Base-by-base conservation (phyloP, 2,329 filamentous ascomycete genomes). In the Aureobasidium sp. region DNA sequence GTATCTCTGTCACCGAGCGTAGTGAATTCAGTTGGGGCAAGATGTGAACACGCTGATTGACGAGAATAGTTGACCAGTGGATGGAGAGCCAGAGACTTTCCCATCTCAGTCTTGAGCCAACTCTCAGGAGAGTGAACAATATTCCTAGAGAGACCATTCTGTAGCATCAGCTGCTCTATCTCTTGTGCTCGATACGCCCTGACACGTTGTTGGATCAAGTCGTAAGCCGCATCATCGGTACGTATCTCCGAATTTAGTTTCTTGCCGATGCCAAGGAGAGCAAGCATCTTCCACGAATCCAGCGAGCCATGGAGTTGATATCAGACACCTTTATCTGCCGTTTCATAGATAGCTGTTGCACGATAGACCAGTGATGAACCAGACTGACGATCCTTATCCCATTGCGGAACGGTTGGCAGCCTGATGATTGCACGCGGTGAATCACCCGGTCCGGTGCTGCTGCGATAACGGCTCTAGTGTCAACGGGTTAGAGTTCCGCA, bases 301-400 rank as follows among this genome's bases (percentile, higher is more conserved):
- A 87, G 75, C 0, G 81, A 85, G 7, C 85, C 85, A 62, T 87
- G 83, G 0, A 87, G 75, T 15, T 82, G 83, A 70, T 84, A 87
- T 81, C 82, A 85, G 0, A 80, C 78, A 0, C 48, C 48, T 16
- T 51, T 77, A 40, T 82, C 74, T n/a, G 77, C 80, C 0, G 85
- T 87, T 10, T 80, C 81, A 67, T 86, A 87, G 53, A 85, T 78
- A 2, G 78, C 81, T 10, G 81, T 83, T 5, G 78, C 72, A 23
- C 83, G 78, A 50, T 79, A 79, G 38, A 77, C 76, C 55, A 84
- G 71, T 0, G 78, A 71, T 18, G 75, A 74, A 58, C 73, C 71
- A 6, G 75, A 74, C 13, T 73, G 72, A 20, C 76, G 66, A 23
- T 51, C 48, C 20, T 51, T 51, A 20, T 51, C 48, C 48, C 48